Conservation (phyloP, 345 rosid species). For the Rhodamnia argentea region DNA sequence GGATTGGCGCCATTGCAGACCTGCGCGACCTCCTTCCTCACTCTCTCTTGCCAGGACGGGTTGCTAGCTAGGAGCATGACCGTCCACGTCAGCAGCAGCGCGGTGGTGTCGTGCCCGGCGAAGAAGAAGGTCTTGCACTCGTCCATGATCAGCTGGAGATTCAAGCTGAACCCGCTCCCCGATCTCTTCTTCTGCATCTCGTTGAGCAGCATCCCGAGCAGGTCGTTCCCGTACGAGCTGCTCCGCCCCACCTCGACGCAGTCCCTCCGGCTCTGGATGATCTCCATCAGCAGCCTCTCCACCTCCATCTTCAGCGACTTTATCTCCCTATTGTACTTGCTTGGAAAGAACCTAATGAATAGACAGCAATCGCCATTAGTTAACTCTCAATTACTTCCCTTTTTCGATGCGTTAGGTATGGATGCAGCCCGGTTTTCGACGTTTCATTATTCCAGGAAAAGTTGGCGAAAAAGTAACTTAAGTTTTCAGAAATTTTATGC, state of each 20-base stretch:
- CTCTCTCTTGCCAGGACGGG: constrained; percentile 83
- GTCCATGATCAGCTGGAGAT: constrained; percentile 85
- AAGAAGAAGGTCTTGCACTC: constrained; percentile 96
- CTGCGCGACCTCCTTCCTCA: constrained; percentile 45
- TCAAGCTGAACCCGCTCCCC: constrained; percentile 24
- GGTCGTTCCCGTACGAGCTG: constrained; percentile 70
- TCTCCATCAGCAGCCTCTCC: constrained; percentile 71
- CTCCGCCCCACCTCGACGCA: constrained; percentile 74
- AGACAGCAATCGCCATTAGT: not conserved
- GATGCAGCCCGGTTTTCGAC: no score
- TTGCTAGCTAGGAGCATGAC: constrained; percentile 76
- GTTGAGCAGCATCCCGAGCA: constrained; percentile 64
- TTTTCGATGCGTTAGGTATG: not conserved
- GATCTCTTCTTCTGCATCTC: constrained; percentile 50
- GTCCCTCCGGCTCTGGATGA: constrained; percentile 69
- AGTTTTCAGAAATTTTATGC: not conserved
- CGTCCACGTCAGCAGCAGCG: constrained; percentile 89
- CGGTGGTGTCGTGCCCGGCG: constrained; percentile 93
- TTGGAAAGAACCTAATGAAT: constrained; percentile 62
- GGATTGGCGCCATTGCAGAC: constrained; percentile 62
- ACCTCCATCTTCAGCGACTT: constrained; percentile 71
- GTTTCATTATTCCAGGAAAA: not conserved
- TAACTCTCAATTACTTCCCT: not conserved
- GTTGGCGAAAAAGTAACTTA: not conserved
- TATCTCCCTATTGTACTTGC: constrained; percentile 80